Conservation (phyloP, 2,329 filamentous ascomycete genomes). For the Celoporthe dispersa region DNA sequence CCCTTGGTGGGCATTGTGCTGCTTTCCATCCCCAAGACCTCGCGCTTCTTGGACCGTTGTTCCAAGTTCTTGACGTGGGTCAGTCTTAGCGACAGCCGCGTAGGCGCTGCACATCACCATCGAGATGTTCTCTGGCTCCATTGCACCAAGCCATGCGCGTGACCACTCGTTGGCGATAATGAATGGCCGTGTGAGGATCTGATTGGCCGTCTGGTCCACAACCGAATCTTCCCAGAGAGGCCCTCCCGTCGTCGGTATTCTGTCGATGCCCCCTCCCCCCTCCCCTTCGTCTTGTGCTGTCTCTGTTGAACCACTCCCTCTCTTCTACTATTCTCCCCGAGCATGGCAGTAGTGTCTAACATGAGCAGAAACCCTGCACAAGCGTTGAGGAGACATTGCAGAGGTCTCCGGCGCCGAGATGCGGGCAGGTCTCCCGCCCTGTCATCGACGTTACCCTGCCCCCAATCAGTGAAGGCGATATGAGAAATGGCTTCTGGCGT, state of each 20-base stretch:
- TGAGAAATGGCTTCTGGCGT: background rate
- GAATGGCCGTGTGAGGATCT: background rate
- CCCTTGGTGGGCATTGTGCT: background rate
- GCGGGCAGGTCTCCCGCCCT: background rate
- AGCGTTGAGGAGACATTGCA: background rate
- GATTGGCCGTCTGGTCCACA: constrained; percentile 13
- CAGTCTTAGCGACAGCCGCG: constrained; percentile 2
- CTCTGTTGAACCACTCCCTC: background rate
- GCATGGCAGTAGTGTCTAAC: background rate
- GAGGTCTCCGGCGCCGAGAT: background rate
- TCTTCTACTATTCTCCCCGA: background rate
- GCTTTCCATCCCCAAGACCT: background rate
- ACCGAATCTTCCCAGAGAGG: constrained; percentile 1
- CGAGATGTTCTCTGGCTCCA: background rate
- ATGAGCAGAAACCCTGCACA: background rate
- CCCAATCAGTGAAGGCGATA: background rate
- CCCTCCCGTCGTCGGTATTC: background rate
- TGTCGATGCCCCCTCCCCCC: background rate
- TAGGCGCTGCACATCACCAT: constrained; percentile 12
- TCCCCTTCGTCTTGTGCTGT: background rate
- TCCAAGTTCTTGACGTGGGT: background rate
- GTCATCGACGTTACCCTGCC: background rate
- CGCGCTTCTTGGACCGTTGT: background rate
- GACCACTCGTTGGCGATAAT: constrained; percentile 11
- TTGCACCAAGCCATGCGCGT: constrained; percentile 19